A percentile compares a stretch with the other conserved stretches of the same genome.
phyloP scores from a whole-genome alignment of 345 rosid genomes.

The Euphorbia tirucalli region DNA sequence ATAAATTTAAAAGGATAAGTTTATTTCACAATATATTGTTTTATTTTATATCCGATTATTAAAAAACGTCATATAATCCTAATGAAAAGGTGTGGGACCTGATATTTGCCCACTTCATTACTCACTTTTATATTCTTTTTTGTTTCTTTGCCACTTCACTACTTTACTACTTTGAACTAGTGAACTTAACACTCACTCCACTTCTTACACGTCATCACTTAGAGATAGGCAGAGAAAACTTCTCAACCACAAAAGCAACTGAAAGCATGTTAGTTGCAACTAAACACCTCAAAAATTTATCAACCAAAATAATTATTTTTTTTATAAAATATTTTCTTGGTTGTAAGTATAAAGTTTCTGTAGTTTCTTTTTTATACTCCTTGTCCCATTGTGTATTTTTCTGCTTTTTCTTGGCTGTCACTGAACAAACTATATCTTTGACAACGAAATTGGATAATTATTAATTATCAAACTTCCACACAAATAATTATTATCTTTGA shows the following conservation, averaged over 20 bases:
- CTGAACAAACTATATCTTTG: slow-evolving; percentile 8
- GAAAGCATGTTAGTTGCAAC: slow-evolving; percentile 28
- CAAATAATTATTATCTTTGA: background rate
- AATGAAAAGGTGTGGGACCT: background rate
- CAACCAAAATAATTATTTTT: slow-evolving; percentile 22
- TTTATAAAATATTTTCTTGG: slow-evolving; percentile 24
- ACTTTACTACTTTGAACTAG: slow-evolving; percentile 17
- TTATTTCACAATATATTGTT: too few relatives aligned
- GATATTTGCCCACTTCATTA: background rate
- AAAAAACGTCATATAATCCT: background rate
- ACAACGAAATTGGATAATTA: background rate
- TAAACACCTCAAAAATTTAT: too few relatives aligned
- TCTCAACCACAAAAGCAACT: slow-evolving; percentile 25
- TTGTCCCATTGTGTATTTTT: background rate
- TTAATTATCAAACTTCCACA: background rate
- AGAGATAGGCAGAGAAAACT: slow-evolving; percentile 3
- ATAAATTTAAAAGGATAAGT: too few relatives aligned
- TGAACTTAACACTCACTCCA: slow-evolving; percentile 59
- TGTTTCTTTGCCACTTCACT: slow-evolving; percentile 13
- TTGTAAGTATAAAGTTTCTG: slow-evolving; percentile 28
- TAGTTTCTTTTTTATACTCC: too few relatives aligned
- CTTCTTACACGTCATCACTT: slow-evolving; percentile 33
- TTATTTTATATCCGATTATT: too few relatives aligned
- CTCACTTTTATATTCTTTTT: background rate
- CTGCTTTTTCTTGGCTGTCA: background rate